Base-by-base conservation (phyloP, 2,329 filamentous ascomycete genomes). In the Whalleya microplaca region DNA sequence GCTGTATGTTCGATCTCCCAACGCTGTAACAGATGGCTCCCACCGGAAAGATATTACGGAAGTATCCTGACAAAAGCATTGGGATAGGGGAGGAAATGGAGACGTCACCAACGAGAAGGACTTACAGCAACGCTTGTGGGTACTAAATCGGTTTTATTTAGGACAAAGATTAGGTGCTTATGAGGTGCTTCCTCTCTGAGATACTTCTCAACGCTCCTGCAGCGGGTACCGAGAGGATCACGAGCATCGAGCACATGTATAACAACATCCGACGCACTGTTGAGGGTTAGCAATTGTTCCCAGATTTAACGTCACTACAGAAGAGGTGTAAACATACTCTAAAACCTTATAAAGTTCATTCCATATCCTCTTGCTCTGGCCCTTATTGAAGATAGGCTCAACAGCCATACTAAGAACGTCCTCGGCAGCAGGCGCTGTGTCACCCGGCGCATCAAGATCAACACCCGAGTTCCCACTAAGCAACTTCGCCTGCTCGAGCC, bases 21-120 rank as follows among this genome's bases (percentile, higher is more conserved):
- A 91, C 86, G 89, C 89, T 92, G 91, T 99, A 99, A 99, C 95
- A 96, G 93, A 91, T 84, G 78, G 77, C 81, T 85, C 87, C 88
- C 89, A 91, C 95, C 87, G 74, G 82, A 75, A 81, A 77, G 73
- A 75, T 78, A 79, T 83, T 85, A 78, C 78, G 80, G 71, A 82
- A 87, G 84, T 81, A 90, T 96, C 94, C 95, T 96, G 92, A 95
- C 92, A 78, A 76, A 79, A 76, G 59, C 82, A 81, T 86, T 90
- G 88, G 88, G 84, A 53, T 4, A 54, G 20, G 50, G 70, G 69
- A 8, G 47, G 53, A 49, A 61, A 57, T 46, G 52, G 56, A 44
- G 59, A 53, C 46, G 44, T 52, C 46, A 49, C 10, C 48, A 55
- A 47, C 41, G 37, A 49, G 41, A 56, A 29, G 47, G 37, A 63